phyloP scores from a whole-genome alignment of 495 filamentous ascomycete genomes.

The Penicillium bialowiezense region DNA sequence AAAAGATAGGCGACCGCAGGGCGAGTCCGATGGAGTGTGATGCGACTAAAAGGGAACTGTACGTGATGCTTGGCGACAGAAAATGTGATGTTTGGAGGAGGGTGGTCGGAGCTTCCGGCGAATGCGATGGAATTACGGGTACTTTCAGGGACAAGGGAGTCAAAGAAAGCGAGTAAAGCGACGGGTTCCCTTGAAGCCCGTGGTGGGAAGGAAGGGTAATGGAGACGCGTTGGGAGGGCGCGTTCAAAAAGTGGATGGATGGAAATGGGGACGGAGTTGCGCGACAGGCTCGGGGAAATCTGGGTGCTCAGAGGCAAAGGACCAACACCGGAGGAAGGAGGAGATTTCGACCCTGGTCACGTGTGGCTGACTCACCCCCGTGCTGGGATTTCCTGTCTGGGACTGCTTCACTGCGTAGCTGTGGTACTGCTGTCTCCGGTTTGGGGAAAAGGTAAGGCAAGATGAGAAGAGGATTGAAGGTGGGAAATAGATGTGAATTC shows the following conservation, averaged over 20 bases:
- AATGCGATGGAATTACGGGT: constrained; percentile 28
- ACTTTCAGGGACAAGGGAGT: constrained; percentile 21
- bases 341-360: constrained; percentile 1
- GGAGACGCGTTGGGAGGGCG: constrained; percentile 33
- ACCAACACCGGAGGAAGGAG: constrained; percentile 22
- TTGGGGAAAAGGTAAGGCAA: background rate
- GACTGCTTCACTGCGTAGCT: background rate
- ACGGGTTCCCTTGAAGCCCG: constrained; percentile 12
- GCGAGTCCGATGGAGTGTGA: constrained; percentile 16
- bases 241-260: constrained; percentile 38
- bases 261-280: constrained; percentile 44
- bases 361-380: constrained; percentile 22
- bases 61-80: constrained; percentile 36
- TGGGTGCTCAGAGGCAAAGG: constrained; percentile 39
- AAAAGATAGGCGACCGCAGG: constrained; percentile 8
- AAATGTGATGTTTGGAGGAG: constrained; percentile 38
- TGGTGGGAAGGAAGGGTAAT: constrained; percentile 23
- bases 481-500: no score
- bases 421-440: background rate
- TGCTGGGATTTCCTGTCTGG: constrained; percentile 1
- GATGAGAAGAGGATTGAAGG: background rate
- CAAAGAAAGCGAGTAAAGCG: constrained; percentile 26
- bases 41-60: constrained; percentile 28
- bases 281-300: constrained; percentile 46
- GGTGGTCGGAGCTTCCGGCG: constrained; percentile 27